Evolutionary conservation across 2,329 filamentous ascomycete species (phyloP), one percentile per base, ranked within the genome.

Genomic region (Fusarium torulosum): DNA sequence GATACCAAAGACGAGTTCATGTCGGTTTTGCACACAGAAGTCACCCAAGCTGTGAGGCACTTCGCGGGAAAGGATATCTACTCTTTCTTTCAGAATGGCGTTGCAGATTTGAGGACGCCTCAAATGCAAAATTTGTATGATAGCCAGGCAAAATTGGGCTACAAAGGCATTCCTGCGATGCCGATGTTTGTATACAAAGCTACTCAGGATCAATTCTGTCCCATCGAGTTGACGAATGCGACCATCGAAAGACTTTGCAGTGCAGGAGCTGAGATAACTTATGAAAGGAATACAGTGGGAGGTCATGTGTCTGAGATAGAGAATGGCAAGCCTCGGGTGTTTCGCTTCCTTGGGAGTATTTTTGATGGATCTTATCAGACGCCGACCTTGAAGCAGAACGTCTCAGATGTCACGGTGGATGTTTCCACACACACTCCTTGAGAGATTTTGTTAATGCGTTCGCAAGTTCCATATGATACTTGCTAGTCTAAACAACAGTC

Each of bases 141-240:
- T 19, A 49, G 67, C 7, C 73, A 79, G 35, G 75, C 73, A 46
- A 66, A 74, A 14, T 64, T 75, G 27, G 77, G 78, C 2, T 59
- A 72, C 27, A 78, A 81, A 49, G 80, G 79, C 2, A 72, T 78
- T 0, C 84, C 84, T 0, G 61, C 75, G 13, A 82, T 85, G 70
- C 84, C 84, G 0, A 52, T 86, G 8, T 83, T 83, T 60, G 70
- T 84, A 4, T 86, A 86, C 72, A 86, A 86, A 62, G 81, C 83
- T 0, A 77, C 81, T 19, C 59, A 70, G 4, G 84, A 87, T 37
- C 79, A 85, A 53, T 74, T 84, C 49, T 81, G 78, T 9, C 70
- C 76, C 1, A 74, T 83, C 1, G 73, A 67, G 2, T 79, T 81
- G 20, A 85, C 81, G 0, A 83, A 86, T 55, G 72, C 54, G 0